Evolutionary conservation across 768 basidiomycete species (phyloP).

Genomic region (Leucogyrophana mollusca): DNA sequence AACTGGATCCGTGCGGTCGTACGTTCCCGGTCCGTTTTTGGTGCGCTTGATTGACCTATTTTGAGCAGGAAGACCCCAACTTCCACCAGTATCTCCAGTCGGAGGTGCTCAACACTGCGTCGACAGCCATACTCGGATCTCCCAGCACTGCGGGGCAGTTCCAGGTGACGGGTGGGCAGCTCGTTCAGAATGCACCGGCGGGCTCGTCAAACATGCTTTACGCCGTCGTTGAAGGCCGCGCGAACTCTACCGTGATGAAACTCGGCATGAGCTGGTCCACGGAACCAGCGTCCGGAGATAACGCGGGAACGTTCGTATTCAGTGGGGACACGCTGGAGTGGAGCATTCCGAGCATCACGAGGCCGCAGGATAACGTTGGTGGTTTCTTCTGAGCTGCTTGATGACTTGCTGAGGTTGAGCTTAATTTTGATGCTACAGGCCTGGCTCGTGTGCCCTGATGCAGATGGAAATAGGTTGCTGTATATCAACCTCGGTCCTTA

Average conservation of each 20-base stretch:
- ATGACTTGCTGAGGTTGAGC: slow-evolving; percentile 8
- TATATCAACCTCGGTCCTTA: slow-evolving; percentile 58
- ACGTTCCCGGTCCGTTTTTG: slow-evolving; percentile 20
- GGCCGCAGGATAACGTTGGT: slow-evolving; percentile 54
- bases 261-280: slow-evolving; percentile 49
- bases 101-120: slow-evolving; percentile 39
- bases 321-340: slow-evolving; percentile 61
- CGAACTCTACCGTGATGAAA: slow-evolving; percentile 45
- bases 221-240: slow-evolving; percentile 45
- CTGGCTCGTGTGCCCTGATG: slow-evolving; percentile 58
- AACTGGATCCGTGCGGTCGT: slow-evolving; percentile 61
- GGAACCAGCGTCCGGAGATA: slow-evolving; percentile 44
- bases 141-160: slow-evolving; percentile 56
- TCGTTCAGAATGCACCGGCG: slow-evolving; percentile 44
- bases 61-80: slow-evolving; percentile 47
- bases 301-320: slow-evolving; percentile 45
- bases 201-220: slow-evolving; percentile 41
- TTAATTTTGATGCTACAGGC: slow-evolving; percentile 28
- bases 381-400: background rate
- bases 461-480: slow-evolving; percentile 32
- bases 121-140: slow-evolving; percentile 50
- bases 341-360: slow-evolving; percentile 45
- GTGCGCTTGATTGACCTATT: background rate
- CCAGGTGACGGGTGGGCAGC: slow-evolving; percentile 53
- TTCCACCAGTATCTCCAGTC: slow-evolving; percentile 64